Evolutionary conservation across 495 filamentous ascomycete genomes (phyloP), one percentile per base, ranked within the genome.

Genomic region (Xylaria flabelliformis): DNA sequence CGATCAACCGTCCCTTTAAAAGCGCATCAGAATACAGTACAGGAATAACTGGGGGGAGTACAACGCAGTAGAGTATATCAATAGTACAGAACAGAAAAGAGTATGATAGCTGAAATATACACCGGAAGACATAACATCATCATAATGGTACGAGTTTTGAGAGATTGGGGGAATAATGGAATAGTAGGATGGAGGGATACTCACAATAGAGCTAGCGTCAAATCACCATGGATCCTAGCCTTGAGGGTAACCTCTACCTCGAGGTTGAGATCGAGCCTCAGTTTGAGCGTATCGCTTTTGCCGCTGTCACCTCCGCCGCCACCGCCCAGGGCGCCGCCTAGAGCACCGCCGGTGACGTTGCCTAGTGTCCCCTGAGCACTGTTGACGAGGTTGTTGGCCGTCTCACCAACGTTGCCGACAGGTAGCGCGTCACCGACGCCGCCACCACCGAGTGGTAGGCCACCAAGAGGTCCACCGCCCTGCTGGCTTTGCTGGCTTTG

Each of bases 231-330:
- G 79, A 97, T 96, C 83, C 93, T 92, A 24, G 94, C 94, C 88
- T 97, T 97, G 1, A 97, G 84, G 79, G 94, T 90, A 42, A 97
- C 90, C 85, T 97, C 92, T 74, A 97, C 89, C 79, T 97, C 94
- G 61, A 97, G 82, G 82, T 97, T 97, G 64, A 97, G 78, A 79
- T 97, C 94, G 67, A 97, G 80, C 65, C 94, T 81, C 83, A 97
- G 75, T 74, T 89, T 86, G 72, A 97, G 81, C 80, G 94, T 91
- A 80, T 95, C 91, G 75, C 90, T 90, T 61, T 85, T 87, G 32
- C 86, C 87, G 12, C 80, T 82, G 6, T 73, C 79, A 6, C 82
- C 85, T 5, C 81, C 80, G 12, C 71, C 62, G 19, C 67, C 72
- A 21, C 58, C 74, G n/a, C 51, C 74, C 34, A 42, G 82, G 80